A percentile compares a stretch with the other conserved stretches of the same genome.
Conservation (phyloP, 2,329 filamentous ascomycete species). For the Hymenoscyphus salicellus region DNA sequence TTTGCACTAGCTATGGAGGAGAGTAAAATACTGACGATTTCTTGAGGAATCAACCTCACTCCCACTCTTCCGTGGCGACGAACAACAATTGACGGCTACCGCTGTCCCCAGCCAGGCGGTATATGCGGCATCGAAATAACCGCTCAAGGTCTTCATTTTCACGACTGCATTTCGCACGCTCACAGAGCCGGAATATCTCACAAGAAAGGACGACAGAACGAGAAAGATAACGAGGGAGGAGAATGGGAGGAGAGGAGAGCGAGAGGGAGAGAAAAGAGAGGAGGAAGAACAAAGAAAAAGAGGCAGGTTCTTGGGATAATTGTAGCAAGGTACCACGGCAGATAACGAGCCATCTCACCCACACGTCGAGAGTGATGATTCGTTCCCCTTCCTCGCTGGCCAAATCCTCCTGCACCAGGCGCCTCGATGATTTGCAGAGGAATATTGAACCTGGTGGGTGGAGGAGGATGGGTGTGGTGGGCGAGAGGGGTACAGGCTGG, state of each 20-base stretch:
- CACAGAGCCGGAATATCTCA: slow-evolving; percentile 15
- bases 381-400: neutral
- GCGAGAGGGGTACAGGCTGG: neutral
- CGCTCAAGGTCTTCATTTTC: slow-evolving; percentile 34
- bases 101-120: slow-evolving; percentile 30
- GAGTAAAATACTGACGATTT: neutral
- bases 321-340: slow-evolving; percentile 6
- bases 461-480: neutral
- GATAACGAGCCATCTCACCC: slow-evolving; percentile 7
- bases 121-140: slow-evolving; percentile 35
- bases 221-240: slow-evolving; percentile 8
- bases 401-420: neutral
- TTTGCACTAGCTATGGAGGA: neutral
- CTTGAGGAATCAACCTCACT: neutral
- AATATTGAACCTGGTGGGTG: slow-evolving; percentile 1
- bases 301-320: neutral
- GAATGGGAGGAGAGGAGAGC: slow-evolving; percentile 3
- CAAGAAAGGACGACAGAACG: slow-evolving; percentile 5
- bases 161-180: slow-evolving; percentile 30
- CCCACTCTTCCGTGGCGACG: slow-evolving; percentile 16
- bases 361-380: neutral
- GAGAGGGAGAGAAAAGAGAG: neutral
- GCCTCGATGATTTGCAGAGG: neutral
- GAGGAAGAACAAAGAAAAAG: neutral
- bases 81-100: slow-evolving; percentile 32